phyloP scores from a whole-genome alignment of 768 basidiomycete genomes.

The Suillus tomentosus region DNA sequence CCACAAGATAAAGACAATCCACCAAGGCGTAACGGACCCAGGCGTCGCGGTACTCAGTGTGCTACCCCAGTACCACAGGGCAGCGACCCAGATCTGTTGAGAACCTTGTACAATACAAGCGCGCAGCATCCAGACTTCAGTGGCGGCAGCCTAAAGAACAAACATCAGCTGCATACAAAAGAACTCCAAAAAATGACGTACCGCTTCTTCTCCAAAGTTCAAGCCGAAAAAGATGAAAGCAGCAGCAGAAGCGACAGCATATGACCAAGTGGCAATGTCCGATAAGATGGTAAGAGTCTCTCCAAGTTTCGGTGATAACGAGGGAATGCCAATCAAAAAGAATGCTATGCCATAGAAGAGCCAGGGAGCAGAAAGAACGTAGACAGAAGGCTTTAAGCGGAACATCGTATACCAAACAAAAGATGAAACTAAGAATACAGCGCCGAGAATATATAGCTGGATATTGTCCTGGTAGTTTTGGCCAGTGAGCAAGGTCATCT shows the following conservation, averaged over 20 bases:
- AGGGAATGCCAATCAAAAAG: conserved; percentile 88
- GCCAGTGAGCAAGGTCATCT: too few relatives aligned
- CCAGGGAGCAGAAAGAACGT: conserved; percentile 86
- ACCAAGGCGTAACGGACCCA: conserved; percentile 71
- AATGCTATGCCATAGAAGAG: conserved; percentile 89
- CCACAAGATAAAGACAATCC: conserved; percentile 82
- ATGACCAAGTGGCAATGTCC: conserved; percentile 84
- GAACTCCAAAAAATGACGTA: conserved; percentile 34
- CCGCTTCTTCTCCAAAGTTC: conserved; percentile 97
- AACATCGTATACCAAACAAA: too few relatives aligned
- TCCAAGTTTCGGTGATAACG: conserved; percentile 59
- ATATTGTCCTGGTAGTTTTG: too few relatives aligned
- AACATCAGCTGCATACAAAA: conserved; percentile 14
- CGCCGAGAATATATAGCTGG: too few relatives aligned
- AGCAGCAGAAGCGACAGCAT: conserved; percentile 93
- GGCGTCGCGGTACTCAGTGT: conserved; percentile 60
- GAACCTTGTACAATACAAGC: conserved; percentile 94
- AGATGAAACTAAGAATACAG: too few relatives aligned
- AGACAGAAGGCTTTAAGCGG: conserved; percentile 26
- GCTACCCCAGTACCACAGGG: conserved; percentile 95
- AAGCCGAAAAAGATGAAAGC: conserved; percentile 93
- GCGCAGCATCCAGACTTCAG: conserved; percentile 90
- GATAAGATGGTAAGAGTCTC: conserved; percentile 67
- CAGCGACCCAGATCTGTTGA: conserved; percentile 95
- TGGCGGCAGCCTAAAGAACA: conserved; percentile 74